Conservation (phyloP, 2,329 filamentous ascomycete species). For the Metarhizium humberi region DNA sequence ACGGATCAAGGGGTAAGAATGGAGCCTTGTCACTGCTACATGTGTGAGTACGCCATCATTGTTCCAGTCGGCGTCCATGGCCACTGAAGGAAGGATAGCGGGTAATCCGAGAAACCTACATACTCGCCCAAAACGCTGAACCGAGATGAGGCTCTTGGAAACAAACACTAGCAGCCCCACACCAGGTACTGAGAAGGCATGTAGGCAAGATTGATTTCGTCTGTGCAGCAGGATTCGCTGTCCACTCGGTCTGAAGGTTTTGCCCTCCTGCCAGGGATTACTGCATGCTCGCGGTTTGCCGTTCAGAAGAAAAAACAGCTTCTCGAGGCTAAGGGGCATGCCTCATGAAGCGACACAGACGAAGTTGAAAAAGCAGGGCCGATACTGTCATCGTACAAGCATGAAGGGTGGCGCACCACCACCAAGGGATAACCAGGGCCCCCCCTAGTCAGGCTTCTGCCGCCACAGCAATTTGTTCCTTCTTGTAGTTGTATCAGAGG, state of each 20-base stretch:
- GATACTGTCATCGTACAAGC: conserved; percentile 6
- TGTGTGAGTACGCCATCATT: not conserved
- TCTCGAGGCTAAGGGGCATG: not conserved
- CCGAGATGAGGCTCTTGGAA: not conserved
- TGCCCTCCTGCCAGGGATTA: not conserved
- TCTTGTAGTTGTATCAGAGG: not conserved
- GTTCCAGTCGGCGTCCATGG: not conserved
- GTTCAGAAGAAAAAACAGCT: not conserved
- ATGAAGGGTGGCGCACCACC: not conserved
- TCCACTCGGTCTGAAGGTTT: not conserved
- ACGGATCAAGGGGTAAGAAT: not conserved
- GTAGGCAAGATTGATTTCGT: not conserved
- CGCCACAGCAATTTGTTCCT: not conserved
- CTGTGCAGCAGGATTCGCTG: not conserved
- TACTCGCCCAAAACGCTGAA: not conserved
- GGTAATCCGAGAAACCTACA: not conserved
- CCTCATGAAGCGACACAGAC: conserved; percentile 6
- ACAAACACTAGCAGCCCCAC: not conserved
- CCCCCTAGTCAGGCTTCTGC: not conserved
- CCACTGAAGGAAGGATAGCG: not conserved
- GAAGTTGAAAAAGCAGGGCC: conserved; percentile 4
- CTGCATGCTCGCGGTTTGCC: not conserved
- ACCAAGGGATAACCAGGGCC: not conserved
- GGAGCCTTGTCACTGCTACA: not conserved
- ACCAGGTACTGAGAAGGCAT: not conserved